Percentiles rank a stretch among this genome's conserved stretches.
These are phyloP conservation scores for Rhododendron ferrugineum DNA, from an alignment of 148 eudicot genomes.

Conservation along the genomic window DNA sequence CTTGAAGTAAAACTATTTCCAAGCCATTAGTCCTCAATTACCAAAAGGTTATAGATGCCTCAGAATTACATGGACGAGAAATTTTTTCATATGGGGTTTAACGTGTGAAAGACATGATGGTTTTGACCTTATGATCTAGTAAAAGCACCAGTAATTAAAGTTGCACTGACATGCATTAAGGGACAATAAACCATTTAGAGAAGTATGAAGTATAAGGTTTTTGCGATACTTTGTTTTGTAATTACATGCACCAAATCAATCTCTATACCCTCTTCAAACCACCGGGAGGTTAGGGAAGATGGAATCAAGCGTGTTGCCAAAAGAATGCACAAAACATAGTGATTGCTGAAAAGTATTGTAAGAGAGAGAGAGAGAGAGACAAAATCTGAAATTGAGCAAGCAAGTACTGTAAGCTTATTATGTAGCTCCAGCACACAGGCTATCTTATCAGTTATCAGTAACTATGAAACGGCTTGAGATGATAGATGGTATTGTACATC, in stretches of 20 bases:
- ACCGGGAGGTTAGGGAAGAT: background rate
- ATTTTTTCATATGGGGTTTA: background rate
- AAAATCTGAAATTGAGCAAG: background rate
- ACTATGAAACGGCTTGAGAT: background rate
- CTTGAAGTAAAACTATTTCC: background rate
- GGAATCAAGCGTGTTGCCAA: background rate
- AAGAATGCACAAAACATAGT: background rate
- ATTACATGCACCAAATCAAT: background rate
- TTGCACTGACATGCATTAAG: slow-evolving; percentile 6
- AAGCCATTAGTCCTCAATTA: background rate
- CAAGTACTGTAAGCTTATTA: background rate
- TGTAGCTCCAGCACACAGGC: background rate
- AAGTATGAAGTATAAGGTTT: background rate
- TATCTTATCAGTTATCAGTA: background rate
- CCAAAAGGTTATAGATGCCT: background rate
- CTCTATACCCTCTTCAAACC: background rate
- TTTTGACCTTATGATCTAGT: background rate
- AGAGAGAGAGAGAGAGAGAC: no score
- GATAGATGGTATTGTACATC: background rate
- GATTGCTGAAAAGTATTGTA: background rate
- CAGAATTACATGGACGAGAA: background rate
- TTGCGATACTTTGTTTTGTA: background rate
- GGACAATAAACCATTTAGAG: background rate
- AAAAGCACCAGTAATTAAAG: background rate
- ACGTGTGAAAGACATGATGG: background rate